Evolutionary conservation across 768 basidiomycete genomes (phyloP).

Genomic region (Austroboletus festivus): DNA sequence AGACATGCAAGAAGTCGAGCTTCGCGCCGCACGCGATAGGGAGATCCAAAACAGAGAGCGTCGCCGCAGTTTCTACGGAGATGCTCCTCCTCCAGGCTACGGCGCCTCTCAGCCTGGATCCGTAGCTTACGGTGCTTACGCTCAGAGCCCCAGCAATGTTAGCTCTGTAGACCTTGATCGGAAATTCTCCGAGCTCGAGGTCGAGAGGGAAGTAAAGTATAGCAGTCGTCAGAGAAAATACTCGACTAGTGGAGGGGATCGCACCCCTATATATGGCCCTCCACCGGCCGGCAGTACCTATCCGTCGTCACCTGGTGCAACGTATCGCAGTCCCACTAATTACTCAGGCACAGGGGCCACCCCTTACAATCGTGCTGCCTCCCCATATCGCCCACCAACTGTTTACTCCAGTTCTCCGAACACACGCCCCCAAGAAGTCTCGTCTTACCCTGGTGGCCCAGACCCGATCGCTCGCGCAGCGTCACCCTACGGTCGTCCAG

Average conservation of each 20-base stretch:
- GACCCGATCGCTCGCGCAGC: conserved; percentile 32
- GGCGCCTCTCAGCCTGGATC: conserved; percentile 18
- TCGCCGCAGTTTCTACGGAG: conserved; percentile 52
- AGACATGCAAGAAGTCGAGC: conserved; percentile 50
- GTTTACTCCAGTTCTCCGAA: conserved; percentile 45
- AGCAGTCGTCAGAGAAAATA: conserved; percentile 43
- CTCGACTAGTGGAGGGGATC: conserved; percentile 40
- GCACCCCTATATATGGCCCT: conserved; percentile 19
- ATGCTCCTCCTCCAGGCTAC: conserved; percentile 30
- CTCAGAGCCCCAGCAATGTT: conserved; percentile 23
- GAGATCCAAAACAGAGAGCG: conserved; percentile 50
- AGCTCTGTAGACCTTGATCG: conserved; percentile 36
- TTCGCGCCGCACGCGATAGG: conserved; percentile 54
- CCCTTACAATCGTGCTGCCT: conserved; percentile 32
- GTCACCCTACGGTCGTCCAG: conserved; percentile 36
- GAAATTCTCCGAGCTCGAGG: conserved; percentile 33
- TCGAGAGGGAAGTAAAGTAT: conserved; percentile 30
- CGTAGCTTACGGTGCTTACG: conserved; percentile 20
- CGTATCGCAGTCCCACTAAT: conserved; percentile 18
- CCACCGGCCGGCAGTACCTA: conserved; percentile 13
- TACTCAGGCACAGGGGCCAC: too few relatives aligned
- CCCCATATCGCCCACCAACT: conserved; percentile 32
- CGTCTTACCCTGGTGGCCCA: conserved; percentile 37
- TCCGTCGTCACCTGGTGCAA: conserved; percentile 30
- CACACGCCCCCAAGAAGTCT: conserved; percentile 45